Conservation (phyloP, 2,329 filamentous ascomycete genomes). For the Alternaria brassicae region DNA sequence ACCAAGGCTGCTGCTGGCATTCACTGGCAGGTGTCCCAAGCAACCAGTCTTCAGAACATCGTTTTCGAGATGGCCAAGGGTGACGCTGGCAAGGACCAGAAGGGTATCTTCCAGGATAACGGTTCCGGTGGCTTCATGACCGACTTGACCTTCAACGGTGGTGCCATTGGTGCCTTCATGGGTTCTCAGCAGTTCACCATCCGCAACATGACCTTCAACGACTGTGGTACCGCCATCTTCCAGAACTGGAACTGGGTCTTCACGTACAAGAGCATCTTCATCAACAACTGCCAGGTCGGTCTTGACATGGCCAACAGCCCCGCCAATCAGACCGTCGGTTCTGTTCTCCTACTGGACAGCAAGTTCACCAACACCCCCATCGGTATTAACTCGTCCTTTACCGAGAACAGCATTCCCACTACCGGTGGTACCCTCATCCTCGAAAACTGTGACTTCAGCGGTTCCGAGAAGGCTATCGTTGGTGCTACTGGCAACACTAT, state of each 20-base stretch:
- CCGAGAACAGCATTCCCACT: conserved; percentile 68
- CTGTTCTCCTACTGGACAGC: conserved; percentile 82
- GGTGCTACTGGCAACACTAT: conserved; percentile 64
- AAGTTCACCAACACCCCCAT: conserved; percentile 76
- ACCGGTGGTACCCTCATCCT: conserved; percentile 84
- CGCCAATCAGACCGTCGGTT: conserved; percentile 78
- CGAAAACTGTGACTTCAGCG: conserved; percentile 86
- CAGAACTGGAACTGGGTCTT: conserved; percentile 65
- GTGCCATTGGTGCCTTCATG: conserved; percentile 64
- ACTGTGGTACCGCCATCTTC: conserved; percentile 58
- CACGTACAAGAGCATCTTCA: conserved; percentile 56
- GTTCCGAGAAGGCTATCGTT: conserved; percentile 72
- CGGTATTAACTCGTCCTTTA: conserved; percentile 79
- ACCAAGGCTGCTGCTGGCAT: conserved; percentile 58
- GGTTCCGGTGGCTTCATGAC: conserved; percentile 67
- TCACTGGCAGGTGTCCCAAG: conserved; percentile 74
- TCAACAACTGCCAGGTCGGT: conserved; percentile 57
- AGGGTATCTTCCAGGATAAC: conserved; percentile 67
- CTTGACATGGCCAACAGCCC: conserved; percentile 63
- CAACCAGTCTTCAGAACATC: conserved; percentile 68
- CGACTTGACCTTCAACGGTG: conserved; percentile 67
- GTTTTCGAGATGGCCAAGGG: conserved; percentile 63
- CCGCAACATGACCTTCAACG: conserved; percentile 60
- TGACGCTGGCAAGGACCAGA: conserved; percentile 57
- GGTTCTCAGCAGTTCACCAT: conserved; percentile 70